phyloP scores from a whole-genome alignment of 495 filamentous ascomycete species.

The Xeromyces bisporus region DNA sequence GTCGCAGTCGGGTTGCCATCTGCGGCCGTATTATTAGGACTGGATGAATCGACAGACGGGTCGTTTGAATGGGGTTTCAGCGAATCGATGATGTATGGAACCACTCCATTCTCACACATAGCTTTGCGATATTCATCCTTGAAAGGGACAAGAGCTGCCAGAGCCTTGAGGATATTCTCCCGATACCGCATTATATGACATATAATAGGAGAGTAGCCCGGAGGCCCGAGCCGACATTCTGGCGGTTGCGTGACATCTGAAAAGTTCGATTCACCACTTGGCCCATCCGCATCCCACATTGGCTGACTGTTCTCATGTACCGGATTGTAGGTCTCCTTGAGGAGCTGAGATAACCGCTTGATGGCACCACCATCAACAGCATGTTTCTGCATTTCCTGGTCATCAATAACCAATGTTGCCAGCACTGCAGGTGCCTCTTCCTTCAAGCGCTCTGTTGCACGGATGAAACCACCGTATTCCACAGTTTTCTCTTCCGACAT shows the following conservation, averaged over 20 bases:
- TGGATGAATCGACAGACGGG: constrained; percentile 13
- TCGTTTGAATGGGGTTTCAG: constrained; percentile 41
- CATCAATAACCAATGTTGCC: constrained; percentile 62
- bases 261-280: constrained; percentile 7
- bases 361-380: constrained; percentile 65
- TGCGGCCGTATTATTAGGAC: constrained; percentile 20
- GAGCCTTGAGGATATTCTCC: constrained; percentile 58
- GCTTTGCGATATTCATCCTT: constrained; percentile 75
- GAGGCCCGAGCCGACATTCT: constrained; percentile 34
- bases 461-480: constrained; percentile 24
- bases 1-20: constrained; percentile 43
- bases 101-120: constrained; percentile 62
- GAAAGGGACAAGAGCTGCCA: constrained; percentile 61
- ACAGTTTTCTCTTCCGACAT: constrained; percentile 22
- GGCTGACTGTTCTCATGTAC: constrained; percentile 16
- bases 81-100: constrained; percentile 70
- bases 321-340: constrained; percentile 53
- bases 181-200: constrained; percentile 62
- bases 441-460: constrained; percentile 28
- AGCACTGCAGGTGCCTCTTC: constrained; percentile 61
- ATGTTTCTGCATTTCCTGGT: constrained; percentile 57
- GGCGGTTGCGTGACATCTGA: constrained; percentile 10
- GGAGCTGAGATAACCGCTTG: constrained; percentile 51
- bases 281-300: constrained; percentile 26
- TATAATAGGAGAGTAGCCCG: constrained; percentile 44